phyloP scores from a whole-genome alignment of 257 asterid species.

The Voacanga thouarsii region DNA sequence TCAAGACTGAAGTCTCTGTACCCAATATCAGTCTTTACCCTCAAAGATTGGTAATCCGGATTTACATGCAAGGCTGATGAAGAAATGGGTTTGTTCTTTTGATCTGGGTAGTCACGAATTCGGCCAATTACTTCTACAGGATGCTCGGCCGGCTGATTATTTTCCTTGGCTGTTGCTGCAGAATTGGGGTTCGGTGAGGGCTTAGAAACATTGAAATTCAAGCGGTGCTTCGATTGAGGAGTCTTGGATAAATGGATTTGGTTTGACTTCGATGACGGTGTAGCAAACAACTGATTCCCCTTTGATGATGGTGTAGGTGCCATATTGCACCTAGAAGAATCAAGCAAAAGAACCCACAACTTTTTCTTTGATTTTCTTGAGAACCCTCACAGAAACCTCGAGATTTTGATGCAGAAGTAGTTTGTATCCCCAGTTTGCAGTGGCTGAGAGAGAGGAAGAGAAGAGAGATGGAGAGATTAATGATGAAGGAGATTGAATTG shows the following conservation, averaged over 20 bases:
- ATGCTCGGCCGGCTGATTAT: slow-evolving; percentile 52
- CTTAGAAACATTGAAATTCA: slow-evolving; percentile 41
- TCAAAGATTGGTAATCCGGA: slow-evolving; percentile 48
- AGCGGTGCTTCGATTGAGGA: slow-evolving; percentile 63
- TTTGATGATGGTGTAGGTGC: slow-evolving; percentile 67
- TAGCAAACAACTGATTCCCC: slow-evolving; percentile 19
- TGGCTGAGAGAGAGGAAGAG: not conserved
- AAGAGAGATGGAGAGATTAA: not conserved
- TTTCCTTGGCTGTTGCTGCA: slow-evolving; percentile 18
- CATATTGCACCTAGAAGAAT: slow-evolving; percentile 24
- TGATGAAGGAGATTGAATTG: not conserved
- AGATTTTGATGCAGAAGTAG: not conserved
- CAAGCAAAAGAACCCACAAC: not conserved
- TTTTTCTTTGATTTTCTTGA: not conserved
- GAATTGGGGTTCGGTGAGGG: slow-evolving; percentile 29
- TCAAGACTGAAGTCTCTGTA: slow-evolving; percentile 77
- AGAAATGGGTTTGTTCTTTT: slow-evolving; percentile 29
- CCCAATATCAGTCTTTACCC: slow-evolving; percentile 74
- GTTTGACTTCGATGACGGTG: slow-evolving; percentile 40
- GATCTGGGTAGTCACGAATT: slow-evolving; percentile 71
- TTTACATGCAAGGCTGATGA: slow-evolving; percentile 50
- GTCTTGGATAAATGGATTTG: slow-evolving; percentile 43
- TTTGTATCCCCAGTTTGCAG: not conserved
- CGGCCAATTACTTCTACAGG: slow-evolving; percentile 91
- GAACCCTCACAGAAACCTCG: slow-evolving; percentile 6